Evolutionary conservation across 2,329 filamentous ascomycete species (phyloP).

Genomic region (Metarhizium brunneum): DNA sequence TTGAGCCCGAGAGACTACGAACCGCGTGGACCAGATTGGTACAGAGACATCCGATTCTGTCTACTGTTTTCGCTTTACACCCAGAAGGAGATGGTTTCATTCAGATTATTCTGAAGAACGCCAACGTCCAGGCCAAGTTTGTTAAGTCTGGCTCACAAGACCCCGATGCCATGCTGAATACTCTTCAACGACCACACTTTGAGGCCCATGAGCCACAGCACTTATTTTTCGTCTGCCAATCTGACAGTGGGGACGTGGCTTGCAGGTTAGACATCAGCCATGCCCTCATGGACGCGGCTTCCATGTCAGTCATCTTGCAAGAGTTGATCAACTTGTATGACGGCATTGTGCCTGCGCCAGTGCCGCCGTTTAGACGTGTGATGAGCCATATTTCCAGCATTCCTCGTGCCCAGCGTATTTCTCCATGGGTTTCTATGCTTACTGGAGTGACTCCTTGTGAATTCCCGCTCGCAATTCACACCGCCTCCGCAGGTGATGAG

Average conservation of each 20-base stretch:
- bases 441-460: conserved; percentile 2
- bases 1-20: neutral
- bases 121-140: neutral
- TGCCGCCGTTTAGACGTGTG: neutral
- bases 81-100: conserved; percentile 7
- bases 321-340: conserved; percentile 19
- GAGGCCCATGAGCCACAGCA: conserved; percentile 6
- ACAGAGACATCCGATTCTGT: conserved; percentile 3
- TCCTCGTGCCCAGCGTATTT: neutral
- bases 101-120: conserved; percentile 5
- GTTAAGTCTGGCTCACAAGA: neutral
- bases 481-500: neutral
- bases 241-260: conserved; percentile 9
- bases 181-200: conserved; percentile 1
- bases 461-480: neutral
- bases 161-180: neutral
- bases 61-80: conserved; percentile 6
- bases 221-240: conserved; percentile 9
- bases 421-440: neutral
- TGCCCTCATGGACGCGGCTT: conserved; percentile 20
- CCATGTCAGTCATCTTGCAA: conserved; percentile 17
- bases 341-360: neutral
- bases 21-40: neutral
- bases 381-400: neutral
- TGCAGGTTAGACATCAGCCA: conserved; percentile 23